phyloP scores from a whole-genome alignment of 1,284 basidiomycete species.

The Spongiforma sp. region DNA sequence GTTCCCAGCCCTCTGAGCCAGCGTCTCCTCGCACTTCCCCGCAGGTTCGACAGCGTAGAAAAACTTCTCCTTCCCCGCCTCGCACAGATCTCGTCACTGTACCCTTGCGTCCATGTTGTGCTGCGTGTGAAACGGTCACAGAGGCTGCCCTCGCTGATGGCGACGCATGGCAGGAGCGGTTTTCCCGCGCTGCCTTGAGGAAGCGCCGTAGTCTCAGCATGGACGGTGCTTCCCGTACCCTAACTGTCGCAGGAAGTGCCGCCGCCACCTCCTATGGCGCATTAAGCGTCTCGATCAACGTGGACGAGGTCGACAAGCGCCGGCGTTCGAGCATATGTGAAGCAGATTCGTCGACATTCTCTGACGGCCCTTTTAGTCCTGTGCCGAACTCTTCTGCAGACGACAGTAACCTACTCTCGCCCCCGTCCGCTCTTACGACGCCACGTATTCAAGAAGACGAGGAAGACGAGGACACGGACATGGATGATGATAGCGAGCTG shows the following conservation, averaged over 20 bases:
- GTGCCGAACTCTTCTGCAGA: background rate
- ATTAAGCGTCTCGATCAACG: slow-evolving; percentile 45
- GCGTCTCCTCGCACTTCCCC: slow-evolving; percentile 9
- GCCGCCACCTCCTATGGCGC: slow-evolving; percentile 29
- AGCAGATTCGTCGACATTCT: background rate
- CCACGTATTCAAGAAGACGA: slow-evolving; percentile 44
- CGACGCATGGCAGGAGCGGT: slow-evolving; percentile 60
- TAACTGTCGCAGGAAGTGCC: slow-evolving; percentile 35
- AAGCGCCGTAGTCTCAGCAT: slow-evolving; percentile 57
- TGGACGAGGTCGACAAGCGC: slow-evolving; percentile 68
- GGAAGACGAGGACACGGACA: slow-evolving; percentile 56
- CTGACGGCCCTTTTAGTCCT: slow-evolving; percentile 14
- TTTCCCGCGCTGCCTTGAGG: slow-evolving; percentile 63
- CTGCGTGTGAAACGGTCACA: slow-evolving; percentile 53
- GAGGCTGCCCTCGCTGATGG: slow-evolving; percentile 54
- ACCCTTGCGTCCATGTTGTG: slow-evolving; percentile 64
- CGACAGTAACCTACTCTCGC: background rate
- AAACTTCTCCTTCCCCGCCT: slow-evolving; percentile 20
- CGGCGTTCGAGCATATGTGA: slow-evolving; percentile 43
- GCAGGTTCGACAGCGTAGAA: slow-evolving; percentile 11
- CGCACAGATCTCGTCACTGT: slow-evolving; percentile 45
- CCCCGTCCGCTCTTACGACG: slow-evolving; percentile 17
- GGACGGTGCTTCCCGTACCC: slow-evolving; percentile 32
- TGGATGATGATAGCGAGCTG: slow-evolving; percentile 51
- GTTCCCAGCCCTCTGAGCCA: slow-evolving; percentile 31